Base-by-base conservation (phyloP, 495 filamentous ascomycete genomes). In the Xylaria scruposa region DNA sequence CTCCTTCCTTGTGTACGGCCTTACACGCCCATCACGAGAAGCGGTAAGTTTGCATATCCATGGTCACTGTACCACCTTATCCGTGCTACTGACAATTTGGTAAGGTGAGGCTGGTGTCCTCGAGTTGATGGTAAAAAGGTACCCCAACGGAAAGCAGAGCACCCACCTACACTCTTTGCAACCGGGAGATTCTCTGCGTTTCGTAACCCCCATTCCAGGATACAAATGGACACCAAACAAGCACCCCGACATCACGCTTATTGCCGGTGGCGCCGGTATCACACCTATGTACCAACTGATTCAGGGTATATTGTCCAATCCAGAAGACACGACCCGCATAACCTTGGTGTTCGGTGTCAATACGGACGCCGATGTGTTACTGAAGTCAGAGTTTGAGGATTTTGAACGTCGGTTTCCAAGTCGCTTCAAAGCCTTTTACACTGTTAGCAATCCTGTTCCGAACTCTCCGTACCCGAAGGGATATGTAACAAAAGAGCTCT, bases 311-410 rank as follows among this genome's bases (percentile, higher is more conserved):
- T 81, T 92, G 67, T 79, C 82, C 49, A 90, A 91, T 72, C 89
- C 90, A 3, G 76, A 83, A 3, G 90, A 92, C 66, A 83, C 81
- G 42, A 91, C 90, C 2, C 88, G 87, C 72, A 83, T 92, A 33
- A 90, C 86, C 0, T 82, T 92, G 0, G 82, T 92, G 9, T 91
- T 90, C 77, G 90, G 90, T 42, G 89, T 90, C 56, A 90, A 92
- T 62, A 87, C 84, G 7, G 89, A 91, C 73, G 77, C 82, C 40
- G 90, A 91, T 72, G 73, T 91, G n/a, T 83, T 92, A 4, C 76
- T 92, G 4, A 78, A 78, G 21, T 77, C 84, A 5, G 87, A 92
- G 71, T 82, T 91, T 31, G 81, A 86, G 13, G 80, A 78, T 0
- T 85, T 88, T 36, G 84, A 88, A 78, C 76, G 80, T 60, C 78